Evolutionary conservation across 2,329 filamentous ascomycete species (phyloP).

Genomic region (Immersiporthe knoxdaviesiana): DNA sequence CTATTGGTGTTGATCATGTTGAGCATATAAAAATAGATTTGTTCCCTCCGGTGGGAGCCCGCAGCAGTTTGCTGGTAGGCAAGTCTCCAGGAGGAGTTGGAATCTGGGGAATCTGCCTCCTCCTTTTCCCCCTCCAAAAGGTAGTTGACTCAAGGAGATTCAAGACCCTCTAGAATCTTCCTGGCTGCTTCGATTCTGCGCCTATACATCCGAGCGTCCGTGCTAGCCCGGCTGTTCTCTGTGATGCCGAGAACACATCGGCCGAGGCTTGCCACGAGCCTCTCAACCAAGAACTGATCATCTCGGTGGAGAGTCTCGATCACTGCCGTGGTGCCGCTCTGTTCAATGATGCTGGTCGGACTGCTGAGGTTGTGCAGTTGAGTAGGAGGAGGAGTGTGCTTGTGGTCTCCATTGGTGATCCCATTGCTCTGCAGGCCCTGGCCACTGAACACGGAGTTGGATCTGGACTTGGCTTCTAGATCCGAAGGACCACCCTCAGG

Average conservation of each 20-base stretch:
- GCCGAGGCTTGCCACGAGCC: conserved; percentile 62
- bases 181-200: conserved; percentile 76
- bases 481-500: conserved; percentile 54
- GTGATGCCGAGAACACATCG: conserved; percentile 62
- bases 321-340: conserved; percentile 38
- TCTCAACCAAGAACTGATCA: conserved; percentile 63
- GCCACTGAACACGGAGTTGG: conserved; percentile 53
- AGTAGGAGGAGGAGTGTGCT: conserved; percentile 28
- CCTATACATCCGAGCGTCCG: conserved; percentile 67
- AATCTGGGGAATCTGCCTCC: too few relatives aligned
- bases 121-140: neutral
- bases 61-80: neutral
- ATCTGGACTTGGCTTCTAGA: conserved; percentile 53
- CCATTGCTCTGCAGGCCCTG: conserved; percentile 43
- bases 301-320: conserved; percentile 55
- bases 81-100: neutral
- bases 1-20: neutral
- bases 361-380: conserved; percentile 29
- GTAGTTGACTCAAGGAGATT: conserved; percentile 35
- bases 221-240: conserved; percentile 56
- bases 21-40: neutral
- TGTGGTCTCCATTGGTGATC: conserved; percentile 24
- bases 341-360: conserved; percentile 27
- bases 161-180: conserved; percentile 71
- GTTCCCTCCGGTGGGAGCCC: too few relatives aligned